Conservation (phyloP, 495 filamentous ascomycete genomes). For the Viridothelium virens region DNA sequence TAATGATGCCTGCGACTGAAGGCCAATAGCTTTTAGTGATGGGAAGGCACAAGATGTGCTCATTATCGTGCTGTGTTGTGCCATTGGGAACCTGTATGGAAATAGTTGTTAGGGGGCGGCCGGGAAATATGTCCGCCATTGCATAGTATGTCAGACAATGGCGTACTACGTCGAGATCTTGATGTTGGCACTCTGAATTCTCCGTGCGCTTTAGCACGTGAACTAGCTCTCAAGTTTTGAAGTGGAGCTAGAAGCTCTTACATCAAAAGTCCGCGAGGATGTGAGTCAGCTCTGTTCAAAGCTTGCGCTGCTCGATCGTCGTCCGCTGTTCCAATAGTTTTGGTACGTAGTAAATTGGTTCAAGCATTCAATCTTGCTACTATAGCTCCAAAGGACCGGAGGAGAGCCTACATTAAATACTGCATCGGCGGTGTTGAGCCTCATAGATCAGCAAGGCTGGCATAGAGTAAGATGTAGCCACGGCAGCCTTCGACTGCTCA, state of each 20-base stretch:
- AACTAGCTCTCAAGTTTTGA: neutral
- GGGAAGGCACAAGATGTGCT: conserved; percentile 9
- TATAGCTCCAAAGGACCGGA: neutral
- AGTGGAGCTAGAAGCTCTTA: neutral
- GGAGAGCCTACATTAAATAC: neutral
- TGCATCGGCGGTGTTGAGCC: conserved; percentile 2
- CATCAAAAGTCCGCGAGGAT: conserved; percentile 2
- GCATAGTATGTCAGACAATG: neutral
- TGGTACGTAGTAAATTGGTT: neutral
- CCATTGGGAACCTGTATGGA: conserved; percentile 10
- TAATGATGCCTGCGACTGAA: conserved; percentile 8
- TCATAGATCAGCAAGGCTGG: conserved; percentile 5
- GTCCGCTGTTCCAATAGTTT: conserved; percentile 2
- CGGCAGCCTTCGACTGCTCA: conserved; percentile 3
- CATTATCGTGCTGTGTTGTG: conserved; percentile 5
- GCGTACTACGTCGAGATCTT: neutral
- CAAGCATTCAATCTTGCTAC: neutral
- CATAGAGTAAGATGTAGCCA: neutral
- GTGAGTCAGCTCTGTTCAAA: neutral
- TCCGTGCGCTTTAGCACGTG: neutral
- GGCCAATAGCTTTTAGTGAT: conserved; percentile 9
- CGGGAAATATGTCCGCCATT: neutral
- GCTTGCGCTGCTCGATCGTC: conserved; percentile 3
- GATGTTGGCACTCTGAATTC: neutral
- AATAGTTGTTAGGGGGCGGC: conserved; percentile 5